phyloP scores from a whole-genome alignment of 1,284 basidiomycete species.

The Leccinum pallidistipes region DNA sequence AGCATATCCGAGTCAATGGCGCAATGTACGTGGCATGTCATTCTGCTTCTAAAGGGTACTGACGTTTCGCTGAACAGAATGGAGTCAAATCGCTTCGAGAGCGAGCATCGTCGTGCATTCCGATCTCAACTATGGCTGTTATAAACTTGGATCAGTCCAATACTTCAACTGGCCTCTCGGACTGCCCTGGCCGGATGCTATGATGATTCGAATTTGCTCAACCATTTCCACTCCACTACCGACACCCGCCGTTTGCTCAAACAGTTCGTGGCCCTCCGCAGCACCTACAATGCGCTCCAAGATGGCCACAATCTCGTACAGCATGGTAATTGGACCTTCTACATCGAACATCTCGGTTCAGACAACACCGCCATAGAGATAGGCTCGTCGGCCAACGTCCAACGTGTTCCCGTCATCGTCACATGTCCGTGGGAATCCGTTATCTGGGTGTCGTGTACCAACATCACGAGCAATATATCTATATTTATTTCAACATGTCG shows the following conservation, averaged over 20 bases:
- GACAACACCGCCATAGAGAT: constrained; percentile 78
- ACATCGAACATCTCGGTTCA: constrained; percentile 81
- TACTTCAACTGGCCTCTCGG: constrained; percentile 90
- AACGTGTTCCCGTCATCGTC: too few species aligned
- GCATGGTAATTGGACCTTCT: constrained; percentile 80
- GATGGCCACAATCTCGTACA: constrained; percentile 83
- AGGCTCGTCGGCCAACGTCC: constrained; percentile 59
- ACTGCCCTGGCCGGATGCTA: constrained; percentile 74
- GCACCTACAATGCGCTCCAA: constrained; percentile 69
- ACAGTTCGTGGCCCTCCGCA: constrained; percentile 73
- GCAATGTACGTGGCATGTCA: constrained; percentile 60
- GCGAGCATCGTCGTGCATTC: constrained; percentile 73
- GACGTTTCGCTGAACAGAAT: constrained; percentile 50
- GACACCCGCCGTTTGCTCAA: constrained; percentile 71
- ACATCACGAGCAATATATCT: constrained; percentile 50
- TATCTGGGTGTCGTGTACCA: constrained; percentile 47
- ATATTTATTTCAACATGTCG: constrained; percentile 63
- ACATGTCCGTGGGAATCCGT: too few species aligned
- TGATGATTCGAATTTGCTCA: constrained; percentile 86
- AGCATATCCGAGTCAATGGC: constrained; percentile 70
- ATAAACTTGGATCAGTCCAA: constrained; percentile 82
- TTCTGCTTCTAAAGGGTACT: not conserved
- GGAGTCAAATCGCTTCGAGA: constrained; percentile 65
- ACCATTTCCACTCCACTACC: constrained; percentile 89
- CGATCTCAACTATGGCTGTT: constrained; percentile 83